Base-by-base conservation (phyloP, 768 basidiomycete species). In the Tricholoma sp. region DNA sequence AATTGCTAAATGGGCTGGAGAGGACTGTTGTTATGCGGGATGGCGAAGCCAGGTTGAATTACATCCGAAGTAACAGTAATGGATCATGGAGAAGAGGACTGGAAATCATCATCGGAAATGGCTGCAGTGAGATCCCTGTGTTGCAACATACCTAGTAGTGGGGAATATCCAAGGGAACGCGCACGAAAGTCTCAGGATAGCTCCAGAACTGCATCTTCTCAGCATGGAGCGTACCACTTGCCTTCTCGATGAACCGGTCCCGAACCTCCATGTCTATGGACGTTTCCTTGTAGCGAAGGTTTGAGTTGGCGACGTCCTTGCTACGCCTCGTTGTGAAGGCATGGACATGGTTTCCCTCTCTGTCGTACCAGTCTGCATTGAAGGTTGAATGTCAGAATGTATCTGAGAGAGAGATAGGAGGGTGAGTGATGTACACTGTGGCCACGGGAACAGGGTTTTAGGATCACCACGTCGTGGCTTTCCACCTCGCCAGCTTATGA, bases 281-380 rank as follows among this genome's bases (percentile, higher is more conserved):
- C 34, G 10, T 39, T 12, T 53, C 52, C 35, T 39, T 53, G 34
- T 39, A 53, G 37, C 52, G 52, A 53, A 37, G 37, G 35, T 27
- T 53, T 21, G 21, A 16, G 14, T 53, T 53, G 16, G 5, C 16
- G 8, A 43, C 22, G 54, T 55, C 27, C 4, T 55, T 29, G 21
- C 54, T 55, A 55, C 54, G 54, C 46, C 54, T 55, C 27, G 54
- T 55, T 24, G 34, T 55, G 54, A 55, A 55, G 43, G 54, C 43
- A 55, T 55, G 54, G 54, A 47, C 46, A 18, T 55, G 54, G 9
- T 34, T 34, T 55, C 54, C 43, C 4, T 32, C 41, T 29, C 34
- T 47, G 29, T 55, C 43, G 34, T 55, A 55, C 54, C 27, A 55
- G 27, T 55, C 54, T 54, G 54, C 54, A 45, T 55, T 8, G 54